These are phyloP conservation scores for Clarireedia monteithiana DNA, from an alignment of 2,329 filamentous ascomycete genomes.

Conservation along the genomic window DNA sequence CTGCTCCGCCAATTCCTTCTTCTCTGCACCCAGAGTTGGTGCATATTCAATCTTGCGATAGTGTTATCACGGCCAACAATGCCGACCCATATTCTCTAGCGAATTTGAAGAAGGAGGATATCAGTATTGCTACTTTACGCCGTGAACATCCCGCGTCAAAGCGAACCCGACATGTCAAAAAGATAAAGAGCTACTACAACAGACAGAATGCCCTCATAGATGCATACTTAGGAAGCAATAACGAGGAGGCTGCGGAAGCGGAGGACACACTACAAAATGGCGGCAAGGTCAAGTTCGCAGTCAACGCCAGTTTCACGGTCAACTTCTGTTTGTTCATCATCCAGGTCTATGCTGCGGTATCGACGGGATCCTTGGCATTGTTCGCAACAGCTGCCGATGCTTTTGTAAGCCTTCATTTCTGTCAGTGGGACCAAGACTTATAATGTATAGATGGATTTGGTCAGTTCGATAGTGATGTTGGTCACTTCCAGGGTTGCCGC, in stretches of 20 bases:
- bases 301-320: slow-evolving; percentile 64
- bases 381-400: slow-evolving; percentile 98
- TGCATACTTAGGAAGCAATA: slow-evolving; percentile 45
- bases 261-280: slow-evolving; percentile 35
- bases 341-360: slow-evolving; percentile 82
- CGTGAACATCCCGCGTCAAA: slow-evolving; percentile 39
- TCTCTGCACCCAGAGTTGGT: background rate
- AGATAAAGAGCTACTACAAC: slow-evolving; percentile 40
- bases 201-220: slow-evolving; percentile 42
- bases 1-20: background rate
- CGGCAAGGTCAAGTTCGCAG: slow-evolving; percentile 31
- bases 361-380: slow-evolving; percentile 84
- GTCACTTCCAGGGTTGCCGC: slow-evolving; percentile 85
- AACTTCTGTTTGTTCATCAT: slow-evolving; percentile 73
- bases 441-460: slow-evolving; percentile 51
- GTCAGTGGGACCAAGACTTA: background rate
- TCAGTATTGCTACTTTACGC: slow-evolving; percentile 38
- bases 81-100: slow-evolving; percentile 32
- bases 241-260: slow-evolving; percentile 45
- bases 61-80: background rate
- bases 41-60: background rate
- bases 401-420: slow-evolving; percentile 34
- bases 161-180: slow-evolving; percentile 24
- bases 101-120: slow-evolving; percentile 26
- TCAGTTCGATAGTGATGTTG: slow-evolving; percentile 74